Conservation (phyloP, 139 green algal species). For the Picochlorum sp. region DNA sequence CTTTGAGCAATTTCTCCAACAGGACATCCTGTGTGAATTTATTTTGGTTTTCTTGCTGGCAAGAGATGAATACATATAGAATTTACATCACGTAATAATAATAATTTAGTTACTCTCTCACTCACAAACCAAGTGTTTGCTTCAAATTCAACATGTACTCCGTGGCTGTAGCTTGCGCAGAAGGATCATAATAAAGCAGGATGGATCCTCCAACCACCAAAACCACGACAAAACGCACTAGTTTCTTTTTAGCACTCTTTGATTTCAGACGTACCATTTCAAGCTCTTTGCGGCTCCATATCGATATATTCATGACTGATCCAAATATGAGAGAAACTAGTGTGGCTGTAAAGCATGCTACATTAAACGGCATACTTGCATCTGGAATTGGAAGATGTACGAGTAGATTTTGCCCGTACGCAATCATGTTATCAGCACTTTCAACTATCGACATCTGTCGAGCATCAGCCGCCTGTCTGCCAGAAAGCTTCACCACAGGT, state of each 20-base stretch:
- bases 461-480: background rate
- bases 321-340: slow-evolving; percentile 70
- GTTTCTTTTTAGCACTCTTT: background rate
- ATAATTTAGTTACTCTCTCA: too few species aligned
- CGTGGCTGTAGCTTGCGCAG: background rate
- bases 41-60: too few species aligned
- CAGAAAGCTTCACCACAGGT: slow-evolving; percentile 35
- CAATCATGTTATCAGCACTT: background rate
- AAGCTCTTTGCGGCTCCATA: background rate
- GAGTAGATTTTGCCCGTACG: slow-evolving; percentile 18
- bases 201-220: slow-evolving; percentile 12
- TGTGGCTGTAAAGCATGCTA: slow-evolving; percentile 78
- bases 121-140: too few species aligned
- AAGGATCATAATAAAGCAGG: slow-evolving; percentile 31
- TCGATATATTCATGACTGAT: background rate
- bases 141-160: too few species aligned
- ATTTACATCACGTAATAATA: too few species aligned
- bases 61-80: too few species aligned
- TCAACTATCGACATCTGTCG: background rate
- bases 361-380: slow-evolving; percentile 95
- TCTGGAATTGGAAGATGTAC: slow-evolving; percentile 73
- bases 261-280: background rate
- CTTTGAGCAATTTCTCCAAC: too few species aligned
- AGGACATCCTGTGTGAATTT: too few species aligned
- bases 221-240: slow-evolving; percentile 6